Evolutionary conservation across 495 filamentous ascomycete species (phyloP).

Genomic region (Podospora anserina): DNA sequence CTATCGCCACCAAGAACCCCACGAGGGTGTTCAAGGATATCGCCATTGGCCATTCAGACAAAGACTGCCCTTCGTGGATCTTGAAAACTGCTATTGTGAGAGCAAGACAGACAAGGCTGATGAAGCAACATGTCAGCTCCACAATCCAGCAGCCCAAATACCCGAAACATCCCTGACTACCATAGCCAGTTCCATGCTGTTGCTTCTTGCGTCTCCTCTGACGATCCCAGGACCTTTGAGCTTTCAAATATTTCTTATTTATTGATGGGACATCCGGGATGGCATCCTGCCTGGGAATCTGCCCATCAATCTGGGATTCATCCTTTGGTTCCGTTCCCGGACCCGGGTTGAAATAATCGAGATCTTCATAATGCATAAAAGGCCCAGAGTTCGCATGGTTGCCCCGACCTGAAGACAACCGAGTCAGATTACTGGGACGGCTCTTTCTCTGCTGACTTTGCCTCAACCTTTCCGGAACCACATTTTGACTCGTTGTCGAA

Average conservation of each 20-base stretch:
- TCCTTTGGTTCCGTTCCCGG: constrained; percentile 20
- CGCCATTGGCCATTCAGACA: constrained; percentile 44
- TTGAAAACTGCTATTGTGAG: constrained; percentile 38
- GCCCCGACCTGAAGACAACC: not conserved
- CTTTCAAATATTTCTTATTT: constrained; percentile 9
- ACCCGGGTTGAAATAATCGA: constrained; percentile 21
- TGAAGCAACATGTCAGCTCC: constrained; percentile 25
- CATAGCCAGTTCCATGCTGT: not conserved
- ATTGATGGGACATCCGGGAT: constrained; percentile 13
- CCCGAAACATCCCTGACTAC: not conserved
- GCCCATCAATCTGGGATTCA: constrained; percentile 12
- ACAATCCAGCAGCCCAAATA: constrained; percentile 20
- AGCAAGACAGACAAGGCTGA: constrained; percentile 27
- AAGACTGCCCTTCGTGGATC: constrained; percentile 38
- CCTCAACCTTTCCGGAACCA: not conserved
- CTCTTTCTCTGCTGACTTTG: not conserved
- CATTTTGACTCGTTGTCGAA: not conserved
- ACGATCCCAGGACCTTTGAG: constrained; percentile 17
- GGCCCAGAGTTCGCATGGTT: constrained; percentile 6
- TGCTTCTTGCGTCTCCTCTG: not conserved
- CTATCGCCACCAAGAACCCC: constrained; percentile 43
- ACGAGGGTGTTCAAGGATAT: constrained; percentile 50
- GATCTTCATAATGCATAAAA: constrained; percentile 38
- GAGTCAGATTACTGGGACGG: not conserved
- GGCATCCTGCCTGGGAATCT: constrained; percentile 11